Evolutionary conservation across 2,329 filamentous ascomycete species (phyloP), one percentile per base, ranked within the genome.

Genomic region (Pezicula radicicola): DNA sequence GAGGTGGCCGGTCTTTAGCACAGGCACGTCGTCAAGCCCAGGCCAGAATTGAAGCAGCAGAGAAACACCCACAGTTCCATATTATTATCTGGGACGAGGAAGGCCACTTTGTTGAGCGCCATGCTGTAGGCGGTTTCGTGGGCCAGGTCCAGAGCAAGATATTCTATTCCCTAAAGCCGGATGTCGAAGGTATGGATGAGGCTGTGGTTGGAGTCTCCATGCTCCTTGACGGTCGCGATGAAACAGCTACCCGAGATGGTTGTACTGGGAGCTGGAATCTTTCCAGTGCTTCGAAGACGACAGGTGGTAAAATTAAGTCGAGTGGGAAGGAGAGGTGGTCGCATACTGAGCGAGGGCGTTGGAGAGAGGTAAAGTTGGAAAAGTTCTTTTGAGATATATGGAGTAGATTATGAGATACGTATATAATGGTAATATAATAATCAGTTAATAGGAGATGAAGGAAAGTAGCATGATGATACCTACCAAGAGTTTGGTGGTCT

Each of bases 21-120:
- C 71, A 49, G 62, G 70, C 85, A 1, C 81, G 87, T 0, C 71
- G 84, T 6, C 79, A 81, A 15, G 88, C 88, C 0, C 87, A 91
- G 64, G 69, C 76, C 0, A 77, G 87, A 1, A 76, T 89, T 19
- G 80, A 88, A 36, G 74, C 76, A 18, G 83, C 84, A 0, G 73
- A 76, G 19, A 70, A 71, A 21, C 61, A 70, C 1, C 81, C 83
- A 1, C 73, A 76, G 15, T 85, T 85, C 63, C 74, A 75, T 7
- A 74, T 90, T 35, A 77, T 81, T 10, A 76, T 91, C 2, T 67
- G 63, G 55, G 66, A 70, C 49, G 66, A 69, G 33, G 66, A 72
- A 1, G 67, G 76, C 13, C 81, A 81, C 1, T 66, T 68, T 1
- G 59, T 82, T 1, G 77, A 84, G 28, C 73, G 75, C 2, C 80